Conservation (phyloP, 2,329 filamentous ascomycete species). For the Delphinella strobiligena region DNA sequence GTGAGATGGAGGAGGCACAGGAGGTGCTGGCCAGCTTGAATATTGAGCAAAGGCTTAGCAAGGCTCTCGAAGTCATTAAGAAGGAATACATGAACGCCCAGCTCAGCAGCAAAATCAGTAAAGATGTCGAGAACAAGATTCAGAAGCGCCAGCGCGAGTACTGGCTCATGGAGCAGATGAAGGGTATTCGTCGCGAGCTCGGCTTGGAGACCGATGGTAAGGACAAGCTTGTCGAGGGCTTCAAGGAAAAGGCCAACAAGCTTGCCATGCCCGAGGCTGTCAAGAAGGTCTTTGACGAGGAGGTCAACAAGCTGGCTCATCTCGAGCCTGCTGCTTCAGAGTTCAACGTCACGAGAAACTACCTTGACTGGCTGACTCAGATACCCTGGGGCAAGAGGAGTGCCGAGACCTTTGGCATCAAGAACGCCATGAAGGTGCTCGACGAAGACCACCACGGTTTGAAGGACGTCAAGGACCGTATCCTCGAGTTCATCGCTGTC, state of each 20-base stretch:
- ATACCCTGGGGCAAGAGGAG: conserved; percentile 95
- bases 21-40: conserved; percentile 81
- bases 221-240: conserved; percentile 94
- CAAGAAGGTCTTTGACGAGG: conserved; percentile 95
- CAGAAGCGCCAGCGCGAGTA: conserved; percentile 96
- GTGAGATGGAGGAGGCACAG: conserved; percentile 83
- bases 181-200: conserved; percentile 88
- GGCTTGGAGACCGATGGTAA: conserved; percentile 97
- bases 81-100: conserved; percentile 98
- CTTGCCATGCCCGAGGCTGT: conserved; percentile 95
- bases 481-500: conserved; percentile 95
- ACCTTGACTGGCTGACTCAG: conserved; percentile 96
- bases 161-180: conserved; percentile 99
- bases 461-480: conserved; percentile 97
- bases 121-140: conserved; percentile 95
- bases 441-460: conserved; percentile 95
- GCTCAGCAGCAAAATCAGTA: conserved; percentile 90
- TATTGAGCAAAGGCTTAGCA: conserved; percentile 83
- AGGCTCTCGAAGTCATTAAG: conserved; percentile 83
- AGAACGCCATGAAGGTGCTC: conserved; percentile 77
- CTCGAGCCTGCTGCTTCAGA: conserved; percentile 92
- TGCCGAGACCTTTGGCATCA: conserved; percentile 91
- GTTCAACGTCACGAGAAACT: conserved; percentile 97
- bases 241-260: conserved; percentile 88
- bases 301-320: conserved; percentile 92